These are phyloP conservation scores for Pseudonectria buxi DNA, from an alignment of 2,329 filamentous ascomycete species.

Conservation along the genomic window DNA sequence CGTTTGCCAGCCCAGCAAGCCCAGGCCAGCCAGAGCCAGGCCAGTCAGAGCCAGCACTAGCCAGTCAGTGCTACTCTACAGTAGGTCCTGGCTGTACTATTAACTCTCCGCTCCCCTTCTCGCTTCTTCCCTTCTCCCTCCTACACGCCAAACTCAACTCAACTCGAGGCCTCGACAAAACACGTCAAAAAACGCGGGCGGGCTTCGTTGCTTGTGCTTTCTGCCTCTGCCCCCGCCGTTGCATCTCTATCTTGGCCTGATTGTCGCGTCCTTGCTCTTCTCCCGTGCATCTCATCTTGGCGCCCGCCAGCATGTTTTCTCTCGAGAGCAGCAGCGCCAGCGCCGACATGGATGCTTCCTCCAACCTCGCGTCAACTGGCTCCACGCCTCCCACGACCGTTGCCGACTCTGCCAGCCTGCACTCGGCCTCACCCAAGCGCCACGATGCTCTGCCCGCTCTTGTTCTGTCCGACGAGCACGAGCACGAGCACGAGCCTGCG, in stretches of 20 bases:
- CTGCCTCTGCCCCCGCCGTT: conserved; percentile 8
- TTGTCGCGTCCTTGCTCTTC: conserved; percentile 2
- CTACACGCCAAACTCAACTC: not conserved
- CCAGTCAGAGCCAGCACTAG: not conserved
- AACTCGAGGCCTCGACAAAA: not conserved
- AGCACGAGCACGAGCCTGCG: conserved; percentile 12
- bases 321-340: conserved; percentile 27
- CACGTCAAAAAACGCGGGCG: not conserved
- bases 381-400: conserved; percentile 63
- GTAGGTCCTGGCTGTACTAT: too few species aligned
- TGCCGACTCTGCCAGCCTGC: conserved; percentile 54
- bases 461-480: conserved; percentile 14
- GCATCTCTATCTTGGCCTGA: conserved; percentile 12
- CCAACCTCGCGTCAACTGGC: conserved; percentile 48
- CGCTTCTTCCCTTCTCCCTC: conserved; percentile 2
- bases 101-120: conserved; percentile 3
- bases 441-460: conserved; percentile 21
- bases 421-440: conserved; percentile 37
- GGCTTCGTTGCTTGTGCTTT: not conserved
- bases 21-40: too few species aligned
- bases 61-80: not conserved
- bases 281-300: conserved; percentile 4
- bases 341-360: conserved; percentile 26
- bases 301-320: conserved; percentile 26
- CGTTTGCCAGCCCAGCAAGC: too few species aligned